phyloP scores from a whole-genome alignment of 257 asterid species.

The Scutellaria baicalensis region DNA sequence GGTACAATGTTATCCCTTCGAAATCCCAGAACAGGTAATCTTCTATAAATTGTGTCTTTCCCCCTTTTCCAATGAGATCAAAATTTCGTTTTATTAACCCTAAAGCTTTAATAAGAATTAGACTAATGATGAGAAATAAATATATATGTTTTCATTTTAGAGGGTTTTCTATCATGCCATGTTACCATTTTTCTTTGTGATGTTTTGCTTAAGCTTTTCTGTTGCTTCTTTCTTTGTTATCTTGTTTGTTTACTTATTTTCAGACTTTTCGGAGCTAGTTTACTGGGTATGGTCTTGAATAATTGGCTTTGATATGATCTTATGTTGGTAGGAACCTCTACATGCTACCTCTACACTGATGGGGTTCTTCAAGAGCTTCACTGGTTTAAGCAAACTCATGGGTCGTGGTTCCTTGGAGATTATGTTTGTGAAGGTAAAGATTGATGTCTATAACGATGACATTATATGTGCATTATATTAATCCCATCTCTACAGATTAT shows the following conservation, averaged over 20 bases:
- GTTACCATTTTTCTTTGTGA: not conserved
- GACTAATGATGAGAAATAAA: not conserved
- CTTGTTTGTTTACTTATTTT: not conserved
- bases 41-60: not conserved
- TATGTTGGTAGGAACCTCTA: slow-evolving; percentile 43
- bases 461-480: not conserved
- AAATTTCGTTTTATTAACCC: not conserved
- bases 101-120: not conserved
- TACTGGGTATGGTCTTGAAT: not conserved
- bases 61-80: not conserved
- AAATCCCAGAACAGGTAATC: slow-evolving; percentile 87
- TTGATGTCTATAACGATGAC: not conserved
- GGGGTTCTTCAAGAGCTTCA: slow-evolving; percentile 75
- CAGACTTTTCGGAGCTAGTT: not conserved
- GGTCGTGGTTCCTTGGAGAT: slow-evolving; percentile 98
- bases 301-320: not conserved
- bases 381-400: slow-evolving; percentile 83
- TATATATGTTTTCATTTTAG: not conserved
- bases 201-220: not conserved
- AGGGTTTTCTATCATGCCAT: not conserved
- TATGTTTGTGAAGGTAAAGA: slow-evolving; percentile 81
- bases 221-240: not conserved
- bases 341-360: slow-evolving; percentile 47
- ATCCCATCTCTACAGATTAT: not conserved
- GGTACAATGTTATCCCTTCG: slow-evolving; percentile 54